phyloP scores from a whole-genome alignment of 1,284 basidiomycete genomes.

The Cystobasidium slooffiae region DNA sequence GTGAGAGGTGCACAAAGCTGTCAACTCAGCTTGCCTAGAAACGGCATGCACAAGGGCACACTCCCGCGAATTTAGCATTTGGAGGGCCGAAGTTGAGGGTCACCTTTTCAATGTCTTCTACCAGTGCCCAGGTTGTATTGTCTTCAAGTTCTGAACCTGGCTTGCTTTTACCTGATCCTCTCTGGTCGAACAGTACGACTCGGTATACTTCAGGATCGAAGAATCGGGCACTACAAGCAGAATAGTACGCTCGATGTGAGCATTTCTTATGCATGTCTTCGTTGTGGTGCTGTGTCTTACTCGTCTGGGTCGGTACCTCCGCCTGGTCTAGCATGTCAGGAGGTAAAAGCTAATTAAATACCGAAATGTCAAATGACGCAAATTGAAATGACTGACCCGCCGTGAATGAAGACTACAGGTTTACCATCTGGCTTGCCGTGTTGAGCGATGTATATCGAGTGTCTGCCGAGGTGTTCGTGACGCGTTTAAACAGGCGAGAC shows the following conservation, averaged over 20 bases:
- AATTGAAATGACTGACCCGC: constrained; percentile 56
- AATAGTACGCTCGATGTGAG: constrained; percentile 34
- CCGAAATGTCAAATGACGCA: background rate
- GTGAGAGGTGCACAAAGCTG: background rate
- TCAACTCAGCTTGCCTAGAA: too few relatives aligned
- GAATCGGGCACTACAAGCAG: constrained; percentile 67
- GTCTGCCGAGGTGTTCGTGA: constrained; percentile 18
- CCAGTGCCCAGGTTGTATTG: constrained; percentile 94
- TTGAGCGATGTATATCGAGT: constrained; percentile 52
- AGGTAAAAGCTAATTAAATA: background rate
- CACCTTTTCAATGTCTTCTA: constrained; percentile 83
- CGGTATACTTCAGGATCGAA: constrained; percentile 85
- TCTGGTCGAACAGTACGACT: constrained; percentile 71
- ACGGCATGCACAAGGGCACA: background rate
- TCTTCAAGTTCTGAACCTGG: constrained; percentile 80
- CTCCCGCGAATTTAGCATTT: constrained; percentile 62
- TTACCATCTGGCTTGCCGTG: constrained; percentile 49
- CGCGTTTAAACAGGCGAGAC: too few relatives aligned
- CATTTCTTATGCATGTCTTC: constrained; percentile 13
- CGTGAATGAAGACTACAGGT: constrained; percentile 77
- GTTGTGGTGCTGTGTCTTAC: background rate
- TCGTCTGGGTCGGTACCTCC: constrained; percentile 22
- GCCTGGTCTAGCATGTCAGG: constrained; percentile 20
- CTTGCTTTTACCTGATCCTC: constrained; percentile 81
- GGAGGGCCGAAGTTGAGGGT: background rate